Evolutionary conservation across 495 filamentous ascomycete species (phyloP).

Genomic region (Glonium stellatum): DNA sequence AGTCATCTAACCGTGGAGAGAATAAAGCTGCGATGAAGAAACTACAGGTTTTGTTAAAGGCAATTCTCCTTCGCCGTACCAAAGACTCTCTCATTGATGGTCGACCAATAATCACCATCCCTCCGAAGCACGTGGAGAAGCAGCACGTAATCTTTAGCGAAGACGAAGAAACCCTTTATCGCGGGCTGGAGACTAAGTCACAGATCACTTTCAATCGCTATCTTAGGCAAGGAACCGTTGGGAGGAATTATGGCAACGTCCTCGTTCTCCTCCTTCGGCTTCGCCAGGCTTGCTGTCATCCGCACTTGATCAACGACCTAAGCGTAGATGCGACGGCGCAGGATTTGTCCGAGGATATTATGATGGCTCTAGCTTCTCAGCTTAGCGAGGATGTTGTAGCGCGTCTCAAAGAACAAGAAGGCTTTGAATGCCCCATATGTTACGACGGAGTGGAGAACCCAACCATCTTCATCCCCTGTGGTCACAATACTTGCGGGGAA

Average conservation of each 20-base stretch:
- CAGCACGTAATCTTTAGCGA: constrained; percentile 65
- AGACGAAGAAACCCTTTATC: constrained; percentile 67
- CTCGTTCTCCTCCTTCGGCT: constrained; percentile 81
- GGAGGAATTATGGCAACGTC: constrained; percentile 75
- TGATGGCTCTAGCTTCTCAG: constrained; percentile 58
- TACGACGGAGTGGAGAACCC: constrained; percentile 70
- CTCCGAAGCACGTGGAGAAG: constrained; percentile 58
- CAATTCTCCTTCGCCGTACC: constrained; percentile 76
- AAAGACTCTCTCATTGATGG: constrained; percentile 83
- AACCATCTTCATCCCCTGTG: constrained; percentile 75
- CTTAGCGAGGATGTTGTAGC: constrained; percentile 55
- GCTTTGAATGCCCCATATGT: constrained; percentile 68
- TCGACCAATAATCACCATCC: constrained; percentile 70
- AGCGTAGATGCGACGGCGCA: constrained; percentile 48
- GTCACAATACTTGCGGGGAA: constrained; percentile 72
- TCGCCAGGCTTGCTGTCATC: constrained; percentile 89
- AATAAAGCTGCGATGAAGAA: constrained; percentile 47
- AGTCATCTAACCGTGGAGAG: background rate
- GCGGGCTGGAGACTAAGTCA: constrained; percentile 58
- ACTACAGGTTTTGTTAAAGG: constrained; percentile 74
- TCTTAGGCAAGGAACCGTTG: constrained; percentile 61
- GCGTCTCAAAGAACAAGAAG: constrained; percentile 53
- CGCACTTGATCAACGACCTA: constrained; percentile 77
- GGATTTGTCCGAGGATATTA: constrained; percentile 45
- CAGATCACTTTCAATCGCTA: constrained; percentile 72